Evolutionary conservation across 495 filamentous ascomycete genomes (phyloP), one percentile per base, ranked within the genome.

Genomic region (Aspergillus biplanus): DNA sequence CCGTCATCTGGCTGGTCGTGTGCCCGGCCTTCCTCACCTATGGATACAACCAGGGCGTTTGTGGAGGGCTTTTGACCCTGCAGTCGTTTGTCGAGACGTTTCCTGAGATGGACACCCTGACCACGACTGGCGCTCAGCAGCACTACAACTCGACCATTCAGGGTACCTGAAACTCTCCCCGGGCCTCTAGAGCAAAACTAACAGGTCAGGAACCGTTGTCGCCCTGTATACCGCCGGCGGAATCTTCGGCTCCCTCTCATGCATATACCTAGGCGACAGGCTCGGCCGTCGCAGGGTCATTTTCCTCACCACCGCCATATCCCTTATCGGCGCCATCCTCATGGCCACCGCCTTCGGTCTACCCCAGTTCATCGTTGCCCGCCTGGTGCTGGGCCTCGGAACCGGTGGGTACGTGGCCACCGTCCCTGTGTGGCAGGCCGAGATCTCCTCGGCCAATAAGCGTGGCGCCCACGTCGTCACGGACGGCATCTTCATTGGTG

Each of bases 381-480:
- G 87, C 63, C 68, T 83, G 16, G 71, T 89, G 33, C 85, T 87
- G 42, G 87, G 87, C 13, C 76, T 83, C 31, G 87, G 87, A 7
- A 89, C 85, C 7, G 87, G 87, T 39, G 85, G 86, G 18, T 75
- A 87, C 12, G 87, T 87, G 58, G 85, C 84, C 35, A 86, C 87
- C 33, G 82, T 86, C 11, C 87, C 87, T 0, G 87, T 89, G 37
- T 89, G 85, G 78, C 85, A 86, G 56, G 83, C 86, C 0, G 87
- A 89, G 70, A 86, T 83, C 35, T 83, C 85, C 5, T 80, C 80
- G 52, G 80, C 88, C 34, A 84, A 76, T 9, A 84, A 85, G 8
- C 80, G 88, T 39, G 87, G 87, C 3, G 79, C 85, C 31, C 87
- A 88, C 63, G 81, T 90, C 52, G 83, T 86, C 16, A 88, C 87